Conservation (phyloP, 2,329 filamentous ascomycete species). For the Ascochyta koolunga region DNA sequence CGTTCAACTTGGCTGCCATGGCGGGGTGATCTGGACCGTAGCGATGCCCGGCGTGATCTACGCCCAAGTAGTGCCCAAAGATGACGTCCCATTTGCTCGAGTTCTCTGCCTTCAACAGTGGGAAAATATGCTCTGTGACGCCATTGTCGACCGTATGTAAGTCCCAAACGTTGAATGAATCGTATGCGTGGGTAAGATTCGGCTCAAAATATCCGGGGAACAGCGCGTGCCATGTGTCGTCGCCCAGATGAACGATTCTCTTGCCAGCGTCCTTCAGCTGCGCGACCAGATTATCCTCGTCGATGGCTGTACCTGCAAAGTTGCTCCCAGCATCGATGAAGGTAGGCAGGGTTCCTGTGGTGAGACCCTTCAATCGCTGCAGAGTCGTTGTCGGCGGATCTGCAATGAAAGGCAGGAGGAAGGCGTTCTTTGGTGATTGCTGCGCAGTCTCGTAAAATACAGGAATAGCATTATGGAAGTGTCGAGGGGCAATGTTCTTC, state of each 20-base stretch:
- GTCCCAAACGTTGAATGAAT: slow-evolving; percentile 99
- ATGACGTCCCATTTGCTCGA: slow-evolving; percentile 86
- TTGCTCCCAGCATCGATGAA: slow-evolving; percentile 94
- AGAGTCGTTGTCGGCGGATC: slow-evolving; percentile 94
- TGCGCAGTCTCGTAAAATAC: slow-evolving; percentile 83
- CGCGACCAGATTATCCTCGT: slow-evolving; percentile 81
- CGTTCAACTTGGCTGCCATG: slow-evolving; percentile 86
- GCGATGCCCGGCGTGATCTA: slow-evolving; percentile 95
- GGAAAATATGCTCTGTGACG: slow-evolving; percentile 88
- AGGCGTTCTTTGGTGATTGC: slow-evolving; percentile 77
- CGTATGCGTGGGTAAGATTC: slow-evolving; percentile 85
- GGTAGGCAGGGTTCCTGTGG: slow-evolving; percentile 91
- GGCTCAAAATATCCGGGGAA: slow-evolving; percentile 94
- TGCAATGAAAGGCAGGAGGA: slow-evolving; percentile 93
- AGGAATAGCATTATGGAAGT: slow-evolving; percentile 88
- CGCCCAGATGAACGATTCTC: slow-evolving; percentile 90
- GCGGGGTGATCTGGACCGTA: slow-evolving; percentile 93
- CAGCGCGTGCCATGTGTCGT: slow-evolving; percentile 94
- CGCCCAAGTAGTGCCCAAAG: slow-evolving; percentile 90
- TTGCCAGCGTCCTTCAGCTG: slow-evolving; percentile 70
- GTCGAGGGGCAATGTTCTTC: slow-evolving; percentile 50
- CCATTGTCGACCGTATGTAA: slow-evolving; percentile 96
- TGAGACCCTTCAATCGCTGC: slow-evolving; percentile 90
- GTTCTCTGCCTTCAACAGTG: slow-evolving; percentile 71
- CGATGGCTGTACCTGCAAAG: slow-evolving; percentile 92